These are phyloP conservation scores for Botryotinia narcissicola DNA, from an alignment of 2,329 filamentous ascomycete genomes.

Conservation along the genomic window DNA sequence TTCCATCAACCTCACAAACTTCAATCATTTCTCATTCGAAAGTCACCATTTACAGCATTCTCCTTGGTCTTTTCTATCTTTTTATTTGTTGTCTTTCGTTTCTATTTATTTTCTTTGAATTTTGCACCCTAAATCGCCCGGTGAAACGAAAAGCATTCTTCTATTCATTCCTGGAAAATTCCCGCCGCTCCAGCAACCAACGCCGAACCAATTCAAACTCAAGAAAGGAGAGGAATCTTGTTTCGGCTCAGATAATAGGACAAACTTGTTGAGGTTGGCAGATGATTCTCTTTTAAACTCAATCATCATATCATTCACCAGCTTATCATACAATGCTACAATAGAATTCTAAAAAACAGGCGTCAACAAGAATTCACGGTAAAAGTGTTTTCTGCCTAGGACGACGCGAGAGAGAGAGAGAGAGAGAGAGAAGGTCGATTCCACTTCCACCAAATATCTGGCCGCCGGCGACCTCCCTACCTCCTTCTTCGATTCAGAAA, in stretches of 20 bases:
- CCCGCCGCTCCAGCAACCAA: conserved; percentile 15
- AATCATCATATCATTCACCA: background rate
- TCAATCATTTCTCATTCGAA: background rate
- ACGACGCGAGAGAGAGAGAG: conserved; percentile 20
- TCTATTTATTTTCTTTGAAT: background rate
- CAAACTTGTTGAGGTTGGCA: conserved; percentile 21
- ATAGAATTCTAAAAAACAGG: conserved; percentile 6
- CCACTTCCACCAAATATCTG: conserved; percentile 38
- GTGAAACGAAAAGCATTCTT: conserved; percentile 19
- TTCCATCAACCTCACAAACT: background rate
- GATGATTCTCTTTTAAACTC: conserved; percentile 1
- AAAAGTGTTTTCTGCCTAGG: conserved; percentile 34
- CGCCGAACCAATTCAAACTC: background rate
- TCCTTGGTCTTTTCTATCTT: conserved; percentile 10
- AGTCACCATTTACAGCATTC: conserved; percentile 11
- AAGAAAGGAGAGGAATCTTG: background rate
- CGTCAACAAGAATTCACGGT: conserved; percentile 30
- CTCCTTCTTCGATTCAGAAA: conserved; percentile 42
- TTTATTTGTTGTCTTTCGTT: conserved; percentile 6
- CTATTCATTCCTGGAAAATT: conserved; percentile 19
- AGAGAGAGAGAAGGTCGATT: conserved; percentile 17
- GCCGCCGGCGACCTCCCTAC: conserved; percentile 60
- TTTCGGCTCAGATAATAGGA: conserved; percentile 12
- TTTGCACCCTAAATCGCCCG: background rate
- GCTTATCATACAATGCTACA: conserved; percentile 12